phyloP scores from a whole-genome alignment of 352 stramenopile species.

The Phytophthora fragariae region DNA sequence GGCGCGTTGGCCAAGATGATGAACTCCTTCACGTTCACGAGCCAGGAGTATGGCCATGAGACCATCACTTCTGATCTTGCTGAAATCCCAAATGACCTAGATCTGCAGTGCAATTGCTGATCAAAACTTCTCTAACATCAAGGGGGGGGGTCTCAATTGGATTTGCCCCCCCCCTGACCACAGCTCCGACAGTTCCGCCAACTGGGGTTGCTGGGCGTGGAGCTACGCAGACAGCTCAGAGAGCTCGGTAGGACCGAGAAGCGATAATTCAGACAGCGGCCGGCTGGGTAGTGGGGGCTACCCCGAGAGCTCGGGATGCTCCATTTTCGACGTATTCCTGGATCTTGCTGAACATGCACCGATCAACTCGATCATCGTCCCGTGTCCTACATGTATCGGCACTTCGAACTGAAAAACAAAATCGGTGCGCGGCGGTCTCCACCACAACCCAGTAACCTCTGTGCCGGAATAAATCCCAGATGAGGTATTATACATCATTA shows the following conservation, averaged over 20 bases:
- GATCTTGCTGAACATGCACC: neutral
- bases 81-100: constrained; percentile 53
- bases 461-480: no score
- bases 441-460: no score
- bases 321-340: neutral
- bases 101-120: constrained; percentile 50
- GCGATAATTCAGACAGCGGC: neutral
- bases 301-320: neutral
- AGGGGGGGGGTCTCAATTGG: constrained; percentile 28
- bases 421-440: no score
- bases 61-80: constrained; percentile 15
- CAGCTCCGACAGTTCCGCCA: no score
- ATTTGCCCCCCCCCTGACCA: constrained; percentile 24
- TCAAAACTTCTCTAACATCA: constrained; percentile 46
- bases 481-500: neutral
- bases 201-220: neutral
- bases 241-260: neutral
- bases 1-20: constrained; percentile 22
- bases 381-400: neutral
- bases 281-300: neutral
- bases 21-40: constrained; percentile 27
- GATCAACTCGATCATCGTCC: neutral
- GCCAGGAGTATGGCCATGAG: neutral
- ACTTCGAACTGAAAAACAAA: neutral
- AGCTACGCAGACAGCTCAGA: neutral